Base-by-base conservation (phyloP, 768 basidiomycete genomes). In the Calocybe indica region DNA sequence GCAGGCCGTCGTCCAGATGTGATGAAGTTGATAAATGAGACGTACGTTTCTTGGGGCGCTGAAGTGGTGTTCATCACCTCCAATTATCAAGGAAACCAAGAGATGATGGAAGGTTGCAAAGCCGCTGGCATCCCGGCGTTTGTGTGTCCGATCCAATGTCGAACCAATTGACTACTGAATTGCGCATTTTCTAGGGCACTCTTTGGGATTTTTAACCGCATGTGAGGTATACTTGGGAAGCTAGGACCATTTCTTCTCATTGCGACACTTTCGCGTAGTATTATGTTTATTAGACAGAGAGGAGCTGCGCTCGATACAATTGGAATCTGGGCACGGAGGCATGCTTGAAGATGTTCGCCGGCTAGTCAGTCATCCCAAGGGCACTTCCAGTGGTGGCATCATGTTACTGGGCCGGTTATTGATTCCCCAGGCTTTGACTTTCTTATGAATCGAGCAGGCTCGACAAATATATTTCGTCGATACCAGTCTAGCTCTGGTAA, bases 21-120 rank as follows among this genome's bases (percentile, higher is more conserved):
- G 5, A 85, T 89, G 83, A 80, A 86, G 62, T 70, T 91, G 41
- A 74, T 90, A 55, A 81, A 76, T 61, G 84, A 88, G 47, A 77
- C 69, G 1, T 88, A 87, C 55, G 64, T 72, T n/a, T 77, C 75
- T n/a, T 91, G 86, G 86, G 73, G 78, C 7, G 88, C 88, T 2
- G 88, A 91, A 61, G 80, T 91, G 11, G 79, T 90, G 9, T 88
- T 90, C 62, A 88, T 90, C 57, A 91, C 88, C 10, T 88, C 86
- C 5, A 91, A 91, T 64, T 76, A 72, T 55, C 72, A 79, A 46
- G 88, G 88, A 11, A 91, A 91, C 61, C 71, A 73, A 36, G 88
- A 91, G 60, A 86, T 91, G 68, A 89, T 88, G 79, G 78, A 86
- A 62, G 87, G 84, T 7, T 90, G 82, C 61, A 88, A 83, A 63